Conservation (phyloP, 1,139 yeast genomes). For the Yamadazyma dendronema region DNA sequence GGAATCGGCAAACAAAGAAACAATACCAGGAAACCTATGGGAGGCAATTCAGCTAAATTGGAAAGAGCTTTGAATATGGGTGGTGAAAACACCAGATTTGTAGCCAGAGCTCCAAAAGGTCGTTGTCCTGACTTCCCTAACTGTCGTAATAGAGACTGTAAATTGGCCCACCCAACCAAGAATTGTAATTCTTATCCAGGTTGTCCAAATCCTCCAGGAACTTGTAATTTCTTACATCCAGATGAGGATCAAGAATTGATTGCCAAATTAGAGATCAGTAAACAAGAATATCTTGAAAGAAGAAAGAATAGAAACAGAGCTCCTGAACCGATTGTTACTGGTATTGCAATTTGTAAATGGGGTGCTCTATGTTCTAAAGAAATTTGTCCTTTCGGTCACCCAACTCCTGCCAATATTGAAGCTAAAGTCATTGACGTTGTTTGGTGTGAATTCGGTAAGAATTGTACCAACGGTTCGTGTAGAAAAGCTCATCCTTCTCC, state of each 20-base stretch:
- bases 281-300: slow-evolving; percentile 47
- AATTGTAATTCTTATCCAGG: slow-evolving; percentile 74
- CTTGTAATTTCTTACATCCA: slow-evolving; percentile 80
- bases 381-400: slow-evolving; percentile 85
- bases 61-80: slow-evolving; percentile 40
- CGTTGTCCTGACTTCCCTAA: slow-evolving; percentile 81
- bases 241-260: slow-evolving; percentile 76
- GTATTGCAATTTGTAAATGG: slow-evolving; percentile 66
- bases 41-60: slow-evolving; percentile 38
- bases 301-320: slow-evolving; percentile 22
- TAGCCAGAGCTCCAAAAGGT: slow-evolving; percentile 49
- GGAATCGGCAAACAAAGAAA: slow-evolving; percentile 14
- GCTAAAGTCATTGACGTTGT: slow-evolving; percentile 66
- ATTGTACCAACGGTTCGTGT: slow-evolving; percentile 62
- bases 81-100: slow-evolving; percentile 24
- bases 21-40: slow-evolving; percentile 25
- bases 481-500: slow-evolving; percentile 81
- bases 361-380: slow-evolving; percentile 74
- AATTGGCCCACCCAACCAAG: slow-evolving; percentile 76
- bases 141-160: slow-evolving; percentile 67
- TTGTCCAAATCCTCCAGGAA: slow-evolving; percentile 78
- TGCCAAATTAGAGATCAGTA: slow-evolving; percentile 61
- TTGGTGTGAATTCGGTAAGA: slow-evolving; percentile 75
- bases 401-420: slow-evolving; percentile 78
- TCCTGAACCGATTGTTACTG: slow-evolving; percentile 31